phyloP scores from a whole-genome alignment of 2,329 filamentous ascomycete genomes.

The Ploettnerulaceae sp. region DNA sequence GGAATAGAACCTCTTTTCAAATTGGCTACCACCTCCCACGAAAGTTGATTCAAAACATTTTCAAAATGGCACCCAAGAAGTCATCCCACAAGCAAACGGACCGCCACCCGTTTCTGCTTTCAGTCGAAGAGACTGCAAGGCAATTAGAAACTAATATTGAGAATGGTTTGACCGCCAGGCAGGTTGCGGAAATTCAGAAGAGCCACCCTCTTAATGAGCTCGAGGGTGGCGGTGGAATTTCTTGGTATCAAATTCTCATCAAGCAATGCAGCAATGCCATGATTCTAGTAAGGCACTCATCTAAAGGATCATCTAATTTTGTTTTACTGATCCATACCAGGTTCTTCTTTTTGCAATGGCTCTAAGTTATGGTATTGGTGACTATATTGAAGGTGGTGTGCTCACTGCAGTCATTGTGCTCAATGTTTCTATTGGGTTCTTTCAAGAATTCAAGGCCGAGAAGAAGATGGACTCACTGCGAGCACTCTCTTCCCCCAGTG shows the following conservation, averaged over 20 bases:
- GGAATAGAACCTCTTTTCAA: slow-evolving; percentile 24
- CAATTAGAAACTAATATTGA: slow-evolving; percentile 60
- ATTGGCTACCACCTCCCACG: background rate
- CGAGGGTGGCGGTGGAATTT: slow-evolving; percentile 61
- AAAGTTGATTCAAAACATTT: background rate
- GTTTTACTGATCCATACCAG: slow-evolving; percentile 39
- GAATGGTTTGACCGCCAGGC: slow-evolving; percentile 56
- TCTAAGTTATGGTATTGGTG: slow-evolving; percentile 45
- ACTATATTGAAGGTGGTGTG: slow-evolving; percentile 55
- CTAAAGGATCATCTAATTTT: background rate
- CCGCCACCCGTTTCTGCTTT: slow-evolving; percentile 56
- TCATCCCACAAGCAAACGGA: slow-evolving; percentile 13
- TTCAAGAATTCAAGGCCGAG: slow-evolving; percentile 55
- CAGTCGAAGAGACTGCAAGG: slow-evolving; percentile 56
- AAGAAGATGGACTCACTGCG: slow-evolving; percentile 54
- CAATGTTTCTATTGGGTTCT: slow-evolving; percentile 54
- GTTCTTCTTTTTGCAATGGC: slow-evolving; percentile 36
- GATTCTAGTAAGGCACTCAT: slow-evolving; percentile 53
- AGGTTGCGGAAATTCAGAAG: slow-evolving; percentile 54
- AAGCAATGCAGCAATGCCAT: slow-evolving; percentile 55
- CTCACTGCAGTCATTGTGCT: slow-evolving; percentile 54
- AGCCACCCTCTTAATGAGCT: slow-evolving; percentile 66
- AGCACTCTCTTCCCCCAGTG: slow-evolving; percentile 51
- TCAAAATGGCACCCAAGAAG: slow-evolving; percentile 22
- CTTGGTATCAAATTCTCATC: slow-evolving; percentile 67